A percentile compares a stretch with the other conserved stretches of the same genome.
phyloP scores from a whole-genome alignment of 768 basidiomycete genomes.

The Xerocomellus intermedius region DNA sequence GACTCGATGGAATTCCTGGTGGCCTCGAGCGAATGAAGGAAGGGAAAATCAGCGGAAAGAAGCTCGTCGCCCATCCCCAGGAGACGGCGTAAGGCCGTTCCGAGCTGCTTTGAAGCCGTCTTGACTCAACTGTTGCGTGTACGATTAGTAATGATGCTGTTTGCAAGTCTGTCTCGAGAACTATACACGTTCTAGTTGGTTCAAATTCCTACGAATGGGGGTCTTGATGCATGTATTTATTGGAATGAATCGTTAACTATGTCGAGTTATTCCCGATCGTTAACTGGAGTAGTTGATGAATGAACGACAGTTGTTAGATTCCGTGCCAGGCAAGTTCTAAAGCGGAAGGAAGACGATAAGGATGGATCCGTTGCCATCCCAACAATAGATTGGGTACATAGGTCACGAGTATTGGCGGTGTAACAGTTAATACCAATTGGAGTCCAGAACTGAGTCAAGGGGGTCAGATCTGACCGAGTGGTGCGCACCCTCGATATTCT shows the following conservation, averaged over 20 bases:
- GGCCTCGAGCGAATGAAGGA: slow-evolving; percentile 38
- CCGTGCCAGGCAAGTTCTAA: background rate
- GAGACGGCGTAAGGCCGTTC: slow-evolving; percentile 28
- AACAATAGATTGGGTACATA: background rate
- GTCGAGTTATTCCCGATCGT: background rate
- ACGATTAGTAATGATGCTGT: slow-evolving; percentile 13
- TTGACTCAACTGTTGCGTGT: slow-evolving; percentile 6
- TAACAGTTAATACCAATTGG: background rate
- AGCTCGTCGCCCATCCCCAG: slow-evolving; percentile 43
- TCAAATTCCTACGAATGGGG: background rate
- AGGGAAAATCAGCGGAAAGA: slow-evolving; percentile 42
- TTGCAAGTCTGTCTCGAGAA: slow-evolving; percentile 1
- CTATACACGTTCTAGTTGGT: background rate
- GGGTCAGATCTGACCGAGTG: slow-evolving; percentile 2
- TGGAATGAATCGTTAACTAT: background rate
- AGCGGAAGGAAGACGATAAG: background rate
- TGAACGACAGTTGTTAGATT: background rate
- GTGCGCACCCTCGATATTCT: slow-evolving; percentile 9
- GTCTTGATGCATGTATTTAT: slow-evolving; percentile 2
- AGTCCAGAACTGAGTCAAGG: slow-evolving; percentile 7
- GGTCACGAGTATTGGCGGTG: background rate
- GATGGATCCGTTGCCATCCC: background rate
- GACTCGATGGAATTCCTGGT: slow-evolving; percentile 37
- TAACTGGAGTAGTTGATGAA: background rate
- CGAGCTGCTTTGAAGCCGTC: background rate